phyloP scores from a whole-genome alignment of 1,139 yeast species.

The Chernovozyma aurita region DNA sequence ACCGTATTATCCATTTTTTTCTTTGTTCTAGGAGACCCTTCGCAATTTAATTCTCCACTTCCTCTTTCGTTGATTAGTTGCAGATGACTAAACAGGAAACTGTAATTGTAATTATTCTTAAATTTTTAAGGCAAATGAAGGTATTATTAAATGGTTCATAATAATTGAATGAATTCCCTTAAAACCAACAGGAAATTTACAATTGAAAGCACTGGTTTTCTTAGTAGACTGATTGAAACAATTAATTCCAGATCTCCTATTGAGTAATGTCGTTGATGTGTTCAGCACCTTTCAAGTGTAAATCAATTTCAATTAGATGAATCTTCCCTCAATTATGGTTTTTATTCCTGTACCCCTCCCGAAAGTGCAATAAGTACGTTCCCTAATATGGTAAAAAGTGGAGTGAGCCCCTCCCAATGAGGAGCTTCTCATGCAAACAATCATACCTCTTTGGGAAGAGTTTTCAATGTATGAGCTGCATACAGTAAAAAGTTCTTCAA shows the following conservation, averaged over 20 bases:
- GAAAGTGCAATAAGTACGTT: slow-evolving; percentile 7
- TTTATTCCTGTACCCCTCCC: slow-evolving; percentile 5
- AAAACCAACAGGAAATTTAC: too few species aligned
- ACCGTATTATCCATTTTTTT: not conserved
- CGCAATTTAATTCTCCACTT: slow-evolving; percentile 4
- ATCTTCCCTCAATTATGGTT: not conserved
- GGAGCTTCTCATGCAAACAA: slow-evolving; percentile 7
- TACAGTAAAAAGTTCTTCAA: slow-evolving; percentile 1
- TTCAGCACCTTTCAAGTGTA: too few species aligned
- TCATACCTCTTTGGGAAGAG: slow-evolving; percentile 7
- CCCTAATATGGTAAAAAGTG: slow-evolving; percentile 6
- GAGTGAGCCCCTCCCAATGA: slow-evolving; percentile 6
- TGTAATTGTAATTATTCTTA: too few species aligned
- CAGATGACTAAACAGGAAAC: slow-evolving; percentile 5
- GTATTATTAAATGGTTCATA: too few species aligned
- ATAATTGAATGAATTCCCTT: too few species aligned
- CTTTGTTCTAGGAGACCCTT: slow-evolving; percentile 3
- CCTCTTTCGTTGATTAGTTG: slow-evolving; percentile 5
- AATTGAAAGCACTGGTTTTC: too few species aligned
- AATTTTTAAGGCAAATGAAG: too few species aligned
- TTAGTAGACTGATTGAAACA: too few species aligned
- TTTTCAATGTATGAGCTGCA: not conserved
- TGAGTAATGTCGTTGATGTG: too few species aligned
- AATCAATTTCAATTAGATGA: too few species aligned
- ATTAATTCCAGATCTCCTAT: too few species aligned